phyloP scores from a whole-genome alignment of 2,329 filamentous ascomycete genomes.

The Alternaria sp. region DNA sequence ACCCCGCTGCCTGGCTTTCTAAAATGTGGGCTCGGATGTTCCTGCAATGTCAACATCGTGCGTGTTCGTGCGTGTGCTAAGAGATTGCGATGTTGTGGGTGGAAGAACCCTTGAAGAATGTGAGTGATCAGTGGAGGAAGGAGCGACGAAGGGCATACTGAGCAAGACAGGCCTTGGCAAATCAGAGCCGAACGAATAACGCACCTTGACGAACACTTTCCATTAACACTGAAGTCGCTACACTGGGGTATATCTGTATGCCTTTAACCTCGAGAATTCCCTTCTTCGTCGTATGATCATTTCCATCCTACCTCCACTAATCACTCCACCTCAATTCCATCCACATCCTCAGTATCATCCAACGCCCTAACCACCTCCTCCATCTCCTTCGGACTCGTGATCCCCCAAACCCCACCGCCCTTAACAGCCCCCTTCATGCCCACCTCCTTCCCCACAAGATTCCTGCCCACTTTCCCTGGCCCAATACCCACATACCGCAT shows the following conservation, averaged over 20 bases:
- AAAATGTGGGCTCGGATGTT: too few species aligned
- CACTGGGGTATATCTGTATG: slow-evolving; percentile 2
- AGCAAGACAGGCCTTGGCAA: not conserved
- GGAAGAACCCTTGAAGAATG: too few species aligned
- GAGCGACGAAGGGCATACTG: not conserved
- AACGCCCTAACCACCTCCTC: slow-evolving; percentile 55
- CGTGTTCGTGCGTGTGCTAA: not conserved
- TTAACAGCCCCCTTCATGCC: slow-evolving; percentile 84
- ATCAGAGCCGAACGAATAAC: not conserved
- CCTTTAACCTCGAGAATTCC: not conserved
- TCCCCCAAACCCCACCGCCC: slow-evolving; percentile 91
- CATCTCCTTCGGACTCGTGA: slow-evolving; percentile 73
- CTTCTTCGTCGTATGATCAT: too few species aligned
- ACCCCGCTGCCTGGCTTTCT: too few species aligned
- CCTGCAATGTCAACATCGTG: too few species aligned
- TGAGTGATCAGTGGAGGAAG: not conserved
- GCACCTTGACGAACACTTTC: not conserved
- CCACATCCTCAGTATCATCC: slow-evolving; percentile 53
- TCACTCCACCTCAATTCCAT: slow-evolving; percentile 21
- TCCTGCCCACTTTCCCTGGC: slow-evolving; percentile 90
- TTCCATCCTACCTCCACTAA: too few species aligned
- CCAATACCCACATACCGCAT: slow-evolving; percentile 90
- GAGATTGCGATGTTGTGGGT: not conserved
- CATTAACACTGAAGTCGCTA: not conserved
- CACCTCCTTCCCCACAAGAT: slow-evolving; percentile 93